Conservation (phyloP, 176 grass and related monocot species). For the Microstegium vimineum region DNA sequence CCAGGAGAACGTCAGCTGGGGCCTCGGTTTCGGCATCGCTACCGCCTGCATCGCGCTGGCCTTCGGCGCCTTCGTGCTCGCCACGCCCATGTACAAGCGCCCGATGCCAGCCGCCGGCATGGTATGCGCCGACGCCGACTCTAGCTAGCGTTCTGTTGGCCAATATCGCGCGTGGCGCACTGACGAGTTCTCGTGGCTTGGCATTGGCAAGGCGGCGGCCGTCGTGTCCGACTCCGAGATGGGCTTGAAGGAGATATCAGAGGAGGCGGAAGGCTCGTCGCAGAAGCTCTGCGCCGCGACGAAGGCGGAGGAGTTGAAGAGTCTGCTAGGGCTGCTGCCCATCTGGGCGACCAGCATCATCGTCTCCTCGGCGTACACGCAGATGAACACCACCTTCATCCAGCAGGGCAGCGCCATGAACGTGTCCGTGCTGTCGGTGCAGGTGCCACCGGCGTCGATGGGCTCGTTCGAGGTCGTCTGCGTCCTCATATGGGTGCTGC, state of each 20-base stretch:
- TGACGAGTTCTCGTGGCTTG: neutral
- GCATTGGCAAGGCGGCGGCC: conserved; percentile 35
- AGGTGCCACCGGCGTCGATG: conserved; percentile 58
- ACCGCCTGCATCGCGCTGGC: conserved; percentile 65
- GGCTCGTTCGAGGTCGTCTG: conserved; percentile 3
- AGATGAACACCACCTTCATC: conserved; percentile 82
- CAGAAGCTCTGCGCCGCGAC: conserved; percentile 49
- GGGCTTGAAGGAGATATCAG: conserved; percentile 32
- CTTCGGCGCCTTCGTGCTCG: conserved; percentile 52
- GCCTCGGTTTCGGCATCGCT: conserved; percentile 57
- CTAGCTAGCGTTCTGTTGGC: too few relatives aligned
- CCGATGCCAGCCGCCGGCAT: conserved; percentile 38
- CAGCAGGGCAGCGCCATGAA: conserved; percentile 73
- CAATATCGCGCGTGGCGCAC: neutral
- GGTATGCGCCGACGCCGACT: conserved; percentile 34
- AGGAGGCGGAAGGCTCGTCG: conserved; percentile 28
- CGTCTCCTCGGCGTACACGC: conserved; percentile 53
- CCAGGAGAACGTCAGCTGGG: conserved; percentile 66
- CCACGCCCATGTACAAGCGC: conserved; percentile 46
- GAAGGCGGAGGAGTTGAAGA: conserved; percentile 68
- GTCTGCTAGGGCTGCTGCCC: conserved; percentile 52
- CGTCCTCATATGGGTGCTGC: neutral
- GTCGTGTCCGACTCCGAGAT: conserved; percentile 18
- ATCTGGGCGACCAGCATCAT: conserved; percentile 63
- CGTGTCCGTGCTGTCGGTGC: conserved; percentile 38